These are phyloP conservation scores for Plasmodium cynomolgi DNA, from an alignment of 169 alveolate genomes.

Conservation along the genomic window DNA sequence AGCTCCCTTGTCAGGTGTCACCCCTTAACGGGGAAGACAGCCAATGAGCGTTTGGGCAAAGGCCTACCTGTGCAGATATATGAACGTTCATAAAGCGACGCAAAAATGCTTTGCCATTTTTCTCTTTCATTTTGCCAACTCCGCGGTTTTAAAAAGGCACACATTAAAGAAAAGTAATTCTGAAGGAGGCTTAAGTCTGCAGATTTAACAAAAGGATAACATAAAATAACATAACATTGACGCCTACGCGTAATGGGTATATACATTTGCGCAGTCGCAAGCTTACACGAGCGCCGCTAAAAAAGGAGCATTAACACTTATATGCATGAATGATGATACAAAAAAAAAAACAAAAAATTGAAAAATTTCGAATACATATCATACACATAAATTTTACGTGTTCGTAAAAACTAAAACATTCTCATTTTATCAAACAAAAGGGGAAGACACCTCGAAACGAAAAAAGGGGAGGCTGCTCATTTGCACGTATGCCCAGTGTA, in stretches of 20 bases:
- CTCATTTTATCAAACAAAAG: neutral
- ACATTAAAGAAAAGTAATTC: neutral
- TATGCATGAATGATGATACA: constrained; percentile 3
- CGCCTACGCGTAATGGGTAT: neutral
- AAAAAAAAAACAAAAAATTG: constrained; percentile 33
- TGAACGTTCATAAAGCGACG: neutral
- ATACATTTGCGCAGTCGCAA: neutral
- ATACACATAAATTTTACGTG: neutral
- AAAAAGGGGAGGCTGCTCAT: neutral
- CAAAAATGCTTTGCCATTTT: neutral
- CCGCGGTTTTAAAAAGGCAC: neutral
- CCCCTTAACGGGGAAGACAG: neutral
- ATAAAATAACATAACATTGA: neutral
- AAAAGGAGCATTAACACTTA: neutral
- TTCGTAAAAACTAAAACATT: constrained; percentile 1
- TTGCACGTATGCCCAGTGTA: neutral
- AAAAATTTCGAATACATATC: constrained; percentile 12
- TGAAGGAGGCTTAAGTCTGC: neutral
- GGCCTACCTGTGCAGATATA: neutral
- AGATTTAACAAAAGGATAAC: neutral
- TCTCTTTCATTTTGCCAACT: neutral
- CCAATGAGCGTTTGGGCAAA: neutral
- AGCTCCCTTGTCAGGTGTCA: neutral
- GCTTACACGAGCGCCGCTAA: neutral
- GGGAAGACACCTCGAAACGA: neutral